Conservation (phyloP, 192 early-diverging fungal species). For the Linnemannia zychae region DNA sequence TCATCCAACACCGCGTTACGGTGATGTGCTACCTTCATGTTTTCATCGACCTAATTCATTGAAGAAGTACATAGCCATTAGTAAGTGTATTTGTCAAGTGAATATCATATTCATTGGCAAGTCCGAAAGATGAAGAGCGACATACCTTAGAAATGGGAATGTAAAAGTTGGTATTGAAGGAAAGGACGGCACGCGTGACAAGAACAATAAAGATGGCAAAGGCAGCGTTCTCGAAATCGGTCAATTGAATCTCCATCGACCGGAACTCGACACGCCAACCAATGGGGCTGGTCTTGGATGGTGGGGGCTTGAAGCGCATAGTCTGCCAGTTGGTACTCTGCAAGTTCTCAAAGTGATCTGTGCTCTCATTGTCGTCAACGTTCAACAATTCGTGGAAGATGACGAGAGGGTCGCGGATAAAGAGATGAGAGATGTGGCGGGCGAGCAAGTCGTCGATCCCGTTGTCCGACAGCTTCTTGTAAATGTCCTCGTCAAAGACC, state of each 20-base stretch:
- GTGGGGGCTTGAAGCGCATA: conserved; percentile 96
- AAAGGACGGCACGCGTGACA: conserved; percentile 87
- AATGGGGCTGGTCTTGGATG: conserved; percentile 89
- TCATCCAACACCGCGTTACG: conserved; percentile 85
- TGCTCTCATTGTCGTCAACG: conserved; percentile 84
- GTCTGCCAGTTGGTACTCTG: conserved; percentile 99
- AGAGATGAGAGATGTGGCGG: conserved; percentile 93
- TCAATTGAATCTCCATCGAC: conserved; percentile 96
- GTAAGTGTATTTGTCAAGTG: no score
- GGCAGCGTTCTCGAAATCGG: conserved; percentile 97
- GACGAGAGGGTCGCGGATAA: conserved; percentile 98
- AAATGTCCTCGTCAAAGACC: conserved; percentile 85
- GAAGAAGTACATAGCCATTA: background rate
- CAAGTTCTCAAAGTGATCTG: conserved; percentile 99
- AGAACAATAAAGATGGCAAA: conserved; percentile 95
- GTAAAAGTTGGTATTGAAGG: conserved; percentile 95
- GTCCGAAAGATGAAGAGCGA: no score
- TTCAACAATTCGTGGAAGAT: conserved; percentile 92
- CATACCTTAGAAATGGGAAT: conserved; percentile 92
- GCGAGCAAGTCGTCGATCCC: conserved; percentile 92
- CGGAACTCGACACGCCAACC: conserved; percentile 99
- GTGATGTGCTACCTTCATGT: conserved; percentile 90
- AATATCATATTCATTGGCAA: no score
- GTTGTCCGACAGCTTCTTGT: conserved; percentile 75
- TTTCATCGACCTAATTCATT: conserved; percentile 82